Base-by-base conservation (phyloP, 129 eudicot genomes). In the Apium graveolens region DNA sequence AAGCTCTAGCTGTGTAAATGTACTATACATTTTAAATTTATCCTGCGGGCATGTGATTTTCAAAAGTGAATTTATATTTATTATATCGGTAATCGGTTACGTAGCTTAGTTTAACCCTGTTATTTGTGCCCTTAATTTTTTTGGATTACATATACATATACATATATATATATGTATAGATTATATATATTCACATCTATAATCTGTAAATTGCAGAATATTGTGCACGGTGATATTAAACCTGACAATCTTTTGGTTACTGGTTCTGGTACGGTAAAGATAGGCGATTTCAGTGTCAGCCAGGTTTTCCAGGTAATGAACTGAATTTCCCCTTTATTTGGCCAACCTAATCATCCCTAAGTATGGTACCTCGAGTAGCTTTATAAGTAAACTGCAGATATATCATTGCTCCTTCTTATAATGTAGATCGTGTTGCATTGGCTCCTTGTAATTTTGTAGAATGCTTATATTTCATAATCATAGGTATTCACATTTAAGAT, bases 261-360 rank as follows among this genome's bases (percentile, higher is more conserved):
- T 63, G 88, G 80, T 80, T 80, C 84, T 73, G 98, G 98, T 80
- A 90, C 84, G 12, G 98, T 91, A 70, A 95, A 95, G 90, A 95
- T 95, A n/a, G 98, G 91, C 31, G 98, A 95, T 84, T 95, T 91
- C 78, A 90, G 98, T 45, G 98, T 95, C 79, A 95, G 98, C 87
- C 98, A 95, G 87, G 97, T 91, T 81, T 91, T 91, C 78, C 97
- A 95, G 98, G 98, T 95, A 87, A 77, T 80, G 76, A 76, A 46
- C 55, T 26, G 32, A 13, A 26, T 44, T 4, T 44, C 18, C 60
- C 77, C 68, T 60, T 44, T 29, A 26, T 72, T 14, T 74, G 16
- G 26, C 51, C 31, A n/a, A 27, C 20, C n/a, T 39, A 41, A 21
- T 41, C 29, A 21, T 29, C 38, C 21, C 1, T 20, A n/a, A 72